Evolutionary conservation across 2,329 filamentous ascomycete species (phyloP), one percentile per base, ranked within the genome.

Genomic region (Verticillium tricorpus): DNA sequence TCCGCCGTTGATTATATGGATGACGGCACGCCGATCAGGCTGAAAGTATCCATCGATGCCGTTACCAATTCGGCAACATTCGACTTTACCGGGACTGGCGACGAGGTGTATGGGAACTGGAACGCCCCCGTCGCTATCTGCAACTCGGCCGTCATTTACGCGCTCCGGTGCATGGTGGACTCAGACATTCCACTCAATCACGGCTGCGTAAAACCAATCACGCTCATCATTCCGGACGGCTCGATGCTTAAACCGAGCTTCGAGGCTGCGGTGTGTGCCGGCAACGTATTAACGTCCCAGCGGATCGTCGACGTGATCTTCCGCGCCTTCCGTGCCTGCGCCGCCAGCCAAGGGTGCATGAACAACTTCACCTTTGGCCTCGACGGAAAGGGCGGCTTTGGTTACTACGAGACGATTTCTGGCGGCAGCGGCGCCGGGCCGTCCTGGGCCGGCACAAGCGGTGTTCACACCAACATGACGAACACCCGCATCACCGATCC

Each of bases 351-450:
- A 67, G 91, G 90, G n/a, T 89, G 90, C 69, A 89, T 87, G 72
- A 93, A 93, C 74, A 93, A 92, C 69, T 78, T 93, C 14, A 93
- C 89, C 1, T 93, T 93, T 68, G 90, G 90, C 60, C 91, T 91
- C 68, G 87, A 86, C 22, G 74, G 73, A 3, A 64, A 64, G 56
- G 63, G 61, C 19, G 91, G 91, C 0, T 95, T 95, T 70, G 91
- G 91, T 12, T 95, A 94, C 78, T 94, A 94, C 73, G 91, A 95
- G 74, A 94, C 91, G 8, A 93, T 95, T 66, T 88, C 89, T 0
- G 91, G 91, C 40, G 91, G 91, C 0, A 86, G 83, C 40, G 91
- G 91, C 35, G 91, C 90, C 0, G 90, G 90, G 0, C 84, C 87
- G 0, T 80, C 81, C 14, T 93, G 90, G 90, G 80, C 89, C 64